Percentiles rank a stretch among this genome's conserved stretches.
phyloP scores from a whole-genome alignment of 1,284 basidiomycete genomes.

The Takashimella koratensis region DNA sequence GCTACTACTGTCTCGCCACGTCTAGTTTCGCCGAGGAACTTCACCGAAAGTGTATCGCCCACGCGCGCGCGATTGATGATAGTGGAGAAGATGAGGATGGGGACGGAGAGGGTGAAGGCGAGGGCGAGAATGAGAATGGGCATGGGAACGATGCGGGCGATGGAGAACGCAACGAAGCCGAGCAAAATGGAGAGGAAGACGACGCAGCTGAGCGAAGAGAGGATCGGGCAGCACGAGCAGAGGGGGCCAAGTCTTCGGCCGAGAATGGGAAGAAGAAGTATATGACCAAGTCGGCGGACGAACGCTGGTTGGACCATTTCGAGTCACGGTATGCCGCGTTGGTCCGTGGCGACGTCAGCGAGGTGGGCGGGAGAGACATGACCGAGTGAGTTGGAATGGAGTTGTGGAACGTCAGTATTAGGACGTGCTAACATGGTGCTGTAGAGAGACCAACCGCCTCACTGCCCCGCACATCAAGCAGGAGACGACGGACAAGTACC shows the following conservation, averaged over 20 bases:
- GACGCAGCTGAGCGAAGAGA: neutral
- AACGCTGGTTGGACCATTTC: constrained; percentile 79
- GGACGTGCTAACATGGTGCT: too few relatives aligned
- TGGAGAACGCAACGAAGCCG: constrained; percentile 4
- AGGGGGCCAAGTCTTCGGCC: constrained; percentile 4
- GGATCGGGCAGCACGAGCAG: constrained; percentile 1
- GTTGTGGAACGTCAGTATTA: too few relatives aligned
- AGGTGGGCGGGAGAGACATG: neutral
- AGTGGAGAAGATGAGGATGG: constrained; percentile 46
- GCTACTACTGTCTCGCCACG: constrained; percentile 91
- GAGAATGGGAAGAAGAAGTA: constrained; percentile 4
- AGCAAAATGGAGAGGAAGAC: constrained; percentile 61
- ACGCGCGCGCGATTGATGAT: constrained; percentile 58
- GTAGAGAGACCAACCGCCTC: constrained; percentile 66
- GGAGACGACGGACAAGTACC: constrained; percentile 90
- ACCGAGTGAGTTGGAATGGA: neutral
- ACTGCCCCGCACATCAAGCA: constrained; percentile 78
- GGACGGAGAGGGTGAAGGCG: constrained; percentile 11
- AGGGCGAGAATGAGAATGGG: constrained; percentile 62
- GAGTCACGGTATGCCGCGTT: constrained; percentile 59
- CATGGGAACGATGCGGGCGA: constrained; percentile 18
- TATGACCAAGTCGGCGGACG: constrained; percentile 55
- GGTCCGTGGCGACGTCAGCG: neutral
- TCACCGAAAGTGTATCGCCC: constrained; percentile 86
- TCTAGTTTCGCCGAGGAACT: constrained; percentile 90